Evolutionary conservation across 768 basidiomycete species (phyloP).

Genomic region (Auricularia auricula-judae): DNA sequence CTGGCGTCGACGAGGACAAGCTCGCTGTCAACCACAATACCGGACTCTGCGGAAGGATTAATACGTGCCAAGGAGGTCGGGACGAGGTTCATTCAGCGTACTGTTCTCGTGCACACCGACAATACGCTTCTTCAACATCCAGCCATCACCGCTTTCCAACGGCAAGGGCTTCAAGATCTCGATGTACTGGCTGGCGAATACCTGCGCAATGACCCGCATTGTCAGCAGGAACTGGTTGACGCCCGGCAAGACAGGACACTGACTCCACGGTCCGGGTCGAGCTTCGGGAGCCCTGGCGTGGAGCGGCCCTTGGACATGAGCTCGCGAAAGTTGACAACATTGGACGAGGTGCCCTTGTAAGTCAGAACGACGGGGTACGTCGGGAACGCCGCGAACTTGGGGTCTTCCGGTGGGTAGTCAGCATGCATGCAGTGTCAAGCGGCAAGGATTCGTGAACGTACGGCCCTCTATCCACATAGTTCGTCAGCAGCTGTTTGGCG

Average conservation of each 20-base stretch:
- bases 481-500: not conserved
- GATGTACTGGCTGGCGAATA: conserved; percentile 49
- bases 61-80: not conserved
- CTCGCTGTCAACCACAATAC: conserved; percentile 62
- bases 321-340: conserved; percentile 59
- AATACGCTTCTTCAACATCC: conserved; percentile 58
- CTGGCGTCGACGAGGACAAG: conserved; percentile 49
- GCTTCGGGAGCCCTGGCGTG: conserved; percentile 50
- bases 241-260: conserved; percentile 13
- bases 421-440: not conserved
- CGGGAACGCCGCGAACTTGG: conserved; percentile 64
- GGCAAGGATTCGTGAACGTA: not conserved
- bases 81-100: conserved; percentile 22
- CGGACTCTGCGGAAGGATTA: conserved; percentile 40
- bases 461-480: not conserved
- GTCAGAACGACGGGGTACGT: conserved; percentile 75
- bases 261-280: conserved; percentile 63
- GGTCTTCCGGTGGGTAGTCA: conserved; percentile 28
- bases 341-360: conserved; percentile 50
- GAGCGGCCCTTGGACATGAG: conserved; percentile 23
- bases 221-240: not conserved
- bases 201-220: not conserved
- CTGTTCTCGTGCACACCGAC: conserved; percentile 75
- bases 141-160: conserved; percentile 62
- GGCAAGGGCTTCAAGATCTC: conserved; percentile 74